These are phyloP conservation scores for Teratosphaeria destructans DNA, from an alignment of 2,329 filamentous ascomycete genomes.

Conservation along the genomic window DNA sequence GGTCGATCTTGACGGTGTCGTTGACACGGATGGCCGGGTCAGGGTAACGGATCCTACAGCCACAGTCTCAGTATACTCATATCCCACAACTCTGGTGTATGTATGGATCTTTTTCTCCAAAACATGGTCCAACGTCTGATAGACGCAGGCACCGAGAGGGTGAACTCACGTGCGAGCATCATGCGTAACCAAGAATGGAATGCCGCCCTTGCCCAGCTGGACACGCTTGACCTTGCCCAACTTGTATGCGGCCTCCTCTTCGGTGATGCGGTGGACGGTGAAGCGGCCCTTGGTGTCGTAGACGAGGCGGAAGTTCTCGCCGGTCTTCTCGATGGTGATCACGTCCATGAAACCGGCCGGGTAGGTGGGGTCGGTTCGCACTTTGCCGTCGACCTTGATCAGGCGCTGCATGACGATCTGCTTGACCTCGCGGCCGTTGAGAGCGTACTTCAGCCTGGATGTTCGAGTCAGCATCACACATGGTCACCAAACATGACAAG, in stretches of 20 bases:
- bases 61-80: constrained; percentile 16
- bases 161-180: constrained; percentile 99
- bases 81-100: neutral
- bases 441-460: constrained; percentile 93
- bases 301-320: constrained; percentile 99
- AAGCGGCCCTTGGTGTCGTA: constrained; percentile 99
- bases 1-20: constrained; percentile 99
- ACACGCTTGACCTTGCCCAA: constrained; percentile 99
- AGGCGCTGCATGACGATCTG: constrained; percentile 99
- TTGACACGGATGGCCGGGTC: constrained; percentile 99
- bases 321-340: constrained; percentile 98
- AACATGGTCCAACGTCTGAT: constrained; percentile 3
- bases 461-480: neutral
- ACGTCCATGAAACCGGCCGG: constrained; percentile 99
- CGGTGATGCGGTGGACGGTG: constrained; percentile 98
- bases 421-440: constrained; percentile 96
- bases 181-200: constrained; percentile 99
- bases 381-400: constrained; percentile 99
- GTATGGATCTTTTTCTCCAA: neutral
- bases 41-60: constrained; percentile 88
- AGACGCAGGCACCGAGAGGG: constrained; percentile 2
- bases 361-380: constrained; percentile 97
- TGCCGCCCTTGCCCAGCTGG: constrained; percentile 97
- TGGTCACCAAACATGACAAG: neutral
- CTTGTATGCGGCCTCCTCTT: constrained; percentile 99